phyloP scores from a whole-genome alignment of 140 eudicot genomes.

The Ambrosia hybrid region DNA sequence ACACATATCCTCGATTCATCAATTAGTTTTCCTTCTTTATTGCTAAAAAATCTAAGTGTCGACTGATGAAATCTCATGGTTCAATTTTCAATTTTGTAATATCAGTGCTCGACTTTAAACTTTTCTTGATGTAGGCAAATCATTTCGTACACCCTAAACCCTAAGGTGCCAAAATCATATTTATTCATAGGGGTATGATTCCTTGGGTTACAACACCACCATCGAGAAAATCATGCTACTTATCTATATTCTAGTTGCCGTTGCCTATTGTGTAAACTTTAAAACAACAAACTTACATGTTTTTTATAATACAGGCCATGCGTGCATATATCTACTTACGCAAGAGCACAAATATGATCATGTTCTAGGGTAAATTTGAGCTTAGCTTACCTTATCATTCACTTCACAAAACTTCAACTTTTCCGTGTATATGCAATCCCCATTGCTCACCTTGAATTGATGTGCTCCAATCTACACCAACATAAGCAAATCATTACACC shows the following conservation, averaged over 20 bases:
- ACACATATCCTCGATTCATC: too few relatives aligned
- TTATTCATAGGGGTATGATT: background rate
- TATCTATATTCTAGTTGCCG: too few relatives aligned
- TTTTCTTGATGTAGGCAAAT: too few relatives aligned
- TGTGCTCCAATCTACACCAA: constrained; percentile 83
- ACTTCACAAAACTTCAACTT: constrained; percentile 77
- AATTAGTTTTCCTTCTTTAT: too few relatives aligned
- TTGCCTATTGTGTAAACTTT: too few relatives aligned
- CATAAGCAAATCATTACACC: constrained; percentile 7
- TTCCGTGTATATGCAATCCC: constrained; percentile 74
- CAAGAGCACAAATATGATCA: background rate
- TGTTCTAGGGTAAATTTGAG: background rate
- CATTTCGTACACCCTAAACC: too few relatives aligned
- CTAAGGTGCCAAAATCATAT: too few relatives aligned
- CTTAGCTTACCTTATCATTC: constrained; percentile 67
- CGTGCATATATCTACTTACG: background rate
- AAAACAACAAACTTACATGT: background rate
- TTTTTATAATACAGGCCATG: background rate
- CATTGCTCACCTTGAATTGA: constrained; percentile 96
- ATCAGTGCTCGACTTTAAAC: too few relatives aligned
- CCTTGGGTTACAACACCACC: background rate
- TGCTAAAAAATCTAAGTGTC: too few relatives aligned
- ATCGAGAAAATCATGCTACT: too few relatives aligned
- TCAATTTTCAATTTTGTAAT: too few relatives aligned
- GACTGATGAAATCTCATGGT: too few relatives aligned